Evolutionary conservation across 2,329 filamentous ascomycete species (phyloP).

Genomic region (Colletotrichum ledebouriae): DNA sequence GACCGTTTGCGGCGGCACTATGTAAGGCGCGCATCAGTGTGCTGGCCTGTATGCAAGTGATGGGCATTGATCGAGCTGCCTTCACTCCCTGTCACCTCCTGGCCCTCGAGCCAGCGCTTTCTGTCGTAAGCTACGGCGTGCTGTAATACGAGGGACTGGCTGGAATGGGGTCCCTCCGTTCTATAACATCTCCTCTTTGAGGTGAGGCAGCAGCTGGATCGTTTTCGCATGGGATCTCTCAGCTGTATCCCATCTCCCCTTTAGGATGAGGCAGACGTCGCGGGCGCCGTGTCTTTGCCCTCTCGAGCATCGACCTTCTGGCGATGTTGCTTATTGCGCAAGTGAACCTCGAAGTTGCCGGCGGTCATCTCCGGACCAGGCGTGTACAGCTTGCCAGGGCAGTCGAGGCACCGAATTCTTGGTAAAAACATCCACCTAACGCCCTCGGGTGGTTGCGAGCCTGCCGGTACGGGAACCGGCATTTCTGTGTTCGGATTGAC

Average conservation of each 20-base stretch:
- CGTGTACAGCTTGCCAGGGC: slow-evolving; percentile 93
- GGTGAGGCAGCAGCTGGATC: too few species aligned
- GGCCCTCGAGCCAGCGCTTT: too few species aligned
- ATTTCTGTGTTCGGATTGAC: slow-evolving; percentile 80
- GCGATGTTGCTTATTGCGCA: slow-evolving; percentile 86
- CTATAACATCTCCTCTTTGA: too few species aligned
- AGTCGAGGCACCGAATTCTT: slow-evolving; percentile 91
- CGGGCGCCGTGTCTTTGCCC: slow-evolving; percentile 45
- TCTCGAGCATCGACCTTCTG: slow-evolving; percentile 69
- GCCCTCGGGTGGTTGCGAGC: slow-evolving; percentile 69
- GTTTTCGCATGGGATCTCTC: not conserved
- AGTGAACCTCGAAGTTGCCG: slow-evolving; percentile 92
- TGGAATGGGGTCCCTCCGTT: too few species aligned
- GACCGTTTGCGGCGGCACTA: too few species aligned
- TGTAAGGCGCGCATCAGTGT: too few species aligned
- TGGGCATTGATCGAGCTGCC: too few species aligned
- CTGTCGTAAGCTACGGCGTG: too few species aligned
- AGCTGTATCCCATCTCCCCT: not conserved
- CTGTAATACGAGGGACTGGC: too few species aligned
- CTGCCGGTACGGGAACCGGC: slow-evolving; percentile 66
- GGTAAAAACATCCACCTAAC: slow-evolving; percentile 88
- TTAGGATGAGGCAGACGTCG: slow-evolving; percentile 20
- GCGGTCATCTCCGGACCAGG: slow-evolving; percentile 87
- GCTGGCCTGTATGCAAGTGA: too few species aligned
- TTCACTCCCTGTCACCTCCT: too few species aligned